Evolutionary conservation across 2,329 filamentous ascomycete species (phyloP).

Genomic region (Alternaria sp.): DNA sequence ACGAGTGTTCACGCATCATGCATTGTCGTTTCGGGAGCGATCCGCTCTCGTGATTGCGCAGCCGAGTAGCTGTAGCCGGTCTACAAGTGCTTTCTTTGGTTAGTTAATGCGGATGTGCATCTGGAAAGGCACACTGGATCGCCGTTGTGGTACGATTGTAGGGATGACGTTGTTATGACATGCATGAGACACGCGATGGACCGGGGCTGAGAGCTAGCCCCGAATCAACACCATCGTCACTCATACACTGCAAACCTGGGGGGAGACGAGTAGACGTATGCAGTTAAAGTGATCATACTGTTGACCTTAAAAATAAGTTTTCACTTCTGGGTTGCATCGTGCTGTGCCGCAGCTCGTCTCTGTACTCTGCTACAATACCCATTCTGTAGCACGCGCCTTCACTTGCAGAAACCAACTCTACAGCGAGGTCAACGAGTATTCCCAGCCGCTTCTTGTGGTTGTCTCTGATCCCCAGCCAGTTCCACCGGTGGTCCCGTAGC

Average conservation of each 20-base stretch:
- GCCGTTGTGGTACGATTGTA: neutral
- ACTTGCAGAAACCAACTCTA: too few relatives aligned
- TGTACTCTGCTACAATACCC: too few relatives aligned
- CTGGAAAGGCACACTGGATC: neutral
- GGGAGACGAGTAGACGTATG: too few relatives aligned
- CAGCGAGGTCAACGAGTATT: neutral
- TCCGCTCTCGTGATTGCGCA: neutral
- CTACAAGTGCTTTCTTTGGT: neutral
- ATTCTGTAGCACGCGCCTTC: neutral
- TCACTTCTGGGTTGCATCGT: too few relatives aligned
- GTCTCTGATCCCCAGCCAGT: neutral
- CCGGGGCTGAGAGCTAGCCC: neutral
- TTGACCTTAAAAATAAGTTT: too few relatives aligned
- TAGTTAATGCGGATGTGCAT: neutral
- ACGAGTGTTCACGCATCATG: neutral
- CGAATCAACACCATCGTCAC: accelerated
- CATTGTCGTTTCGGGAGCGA: neutral
- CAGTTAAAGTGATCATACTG: too few relatives aligned
- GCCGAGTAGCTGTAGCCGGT: neutral
- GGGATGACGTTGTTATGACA: constrained; percentile 4
- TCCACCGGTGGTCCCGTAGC: neutral
- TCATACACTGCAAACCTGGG: too few relatives aligned
- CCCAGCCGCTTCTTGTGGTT: neutral
- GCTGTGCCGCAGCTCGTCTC: neutral
- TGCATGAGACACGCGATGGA: neutral